Conservation (phyloP, 768 basidiomycete species). For the Rhizopogon vinicolor region DNA sequence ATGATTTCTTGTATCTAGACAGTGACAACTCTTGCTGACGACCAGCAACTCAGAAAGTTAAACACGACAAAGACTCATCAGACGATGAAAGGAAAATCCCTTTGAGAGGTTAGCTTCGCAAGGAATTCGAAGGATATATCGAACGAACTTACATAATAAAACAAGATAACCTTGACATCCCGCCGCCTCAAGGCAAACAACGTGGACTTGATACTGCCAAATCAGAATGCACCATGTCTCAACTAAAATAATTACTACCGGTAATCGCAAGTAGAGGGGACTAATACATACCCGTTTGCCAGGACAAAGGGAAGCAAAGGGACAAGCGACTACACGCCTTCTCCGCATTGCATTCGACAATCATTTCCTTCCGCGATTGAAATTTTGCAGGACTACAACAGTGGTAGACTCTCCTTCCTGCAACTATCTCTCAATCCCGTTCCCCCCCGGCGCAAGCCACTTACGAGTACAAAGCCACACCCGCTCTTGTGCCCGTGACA, state of each 20-base stretch:
- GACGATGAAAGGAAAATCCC: not conserved
- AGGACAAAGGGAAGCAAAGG: constrained; percentile 28
- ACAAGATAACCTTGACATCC: constrained; percentile 34
- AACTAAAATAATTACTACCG: constrained; percentile 29
- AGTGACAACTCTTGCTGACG: not conserved
- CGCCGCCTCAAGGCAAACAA: constrained; percentile 75
- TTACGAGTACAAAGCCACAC: constrained; percentile 22
- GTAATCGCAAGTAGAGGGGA: constrained; percentile 17
- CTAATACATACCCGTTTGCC: constrained; percentile 27
- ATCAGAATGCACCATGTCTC: constrained; percentile 49
- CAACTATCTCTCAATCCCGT: constrained; percentile 10
- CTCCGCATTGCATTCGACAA: constrained; percentile 37
- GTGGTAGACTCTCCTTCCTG: constrained; percentile 1
- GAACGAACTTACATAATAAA: constrained; percentile 39
- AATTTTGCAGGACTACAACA: constrained; percentile 39
- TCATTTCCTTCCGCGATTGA: constrained; percentile 40
- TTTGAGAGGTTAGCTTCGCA: constrained; percentile 10
- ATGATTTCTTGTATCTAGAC: not conserved
- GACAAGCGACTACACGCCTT: constrained; percentile 53
- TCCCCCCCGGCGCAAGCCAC: constrained; percentile 17
- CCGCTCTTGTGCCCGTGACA: constrained; percentile 19
- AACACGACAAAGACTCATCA: too few relatives aligned
- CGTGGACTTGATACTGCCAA: constrained; percentile 47
- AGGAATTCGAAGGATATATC: constrained; percentile 10
- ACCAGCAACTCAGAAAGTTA: not conserved